Conservation (phyloP, 768 basidiomycete genomes). For the Xerocomellus amylosporus region DNA sequence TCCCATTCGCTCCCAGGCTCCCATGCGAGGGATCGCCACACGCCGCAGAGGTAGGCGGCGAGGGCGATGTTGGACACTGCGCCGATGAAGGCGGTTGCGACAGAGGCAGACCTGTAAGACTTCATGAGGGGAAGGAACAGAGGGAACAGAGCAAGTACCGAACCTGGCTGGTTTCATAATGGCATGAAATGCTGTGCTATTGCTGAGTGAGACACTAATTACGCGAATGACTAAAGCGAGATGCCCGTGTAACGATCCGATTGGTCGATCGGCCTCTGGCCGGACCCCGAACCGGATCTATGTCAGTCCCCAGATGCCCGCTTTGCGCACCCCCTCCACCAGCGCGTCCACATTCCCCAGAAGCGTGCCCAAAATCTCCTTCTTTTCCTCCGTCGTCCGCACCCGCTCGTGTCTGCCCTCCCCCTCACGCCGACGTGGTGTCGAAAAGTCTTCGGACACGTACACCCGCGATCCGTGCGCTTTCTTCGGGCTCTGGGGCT, state of each 20-base stretch:
- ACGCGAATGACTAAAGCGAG: constrained; percentile 14
- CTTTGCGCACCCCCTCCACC: constrained; percentile 82
- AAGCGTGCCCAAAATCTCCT: constrained; percentile 73
- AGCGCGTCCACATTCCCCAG: constrained; percentile 90
- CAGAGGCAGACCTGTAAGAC: constrained; percentile 34
- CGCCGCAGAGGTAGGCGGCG: constrained; percentile 39
- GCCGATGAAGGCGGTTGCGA: constrained; percentile 38
- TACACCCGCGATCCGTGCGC: constrained; percentile 31
- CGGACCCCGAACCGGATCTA: constrained; percentile 13
- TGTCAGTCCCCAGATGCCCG: constrained; percentile 81
- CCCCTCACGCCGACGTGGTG: constrained; percentile 12
- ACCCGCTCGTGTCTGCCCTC: constrained; percentile 16
- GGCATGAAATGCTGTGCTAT: constrained; percentile 4
- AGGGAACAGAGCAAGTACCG: not conserved
- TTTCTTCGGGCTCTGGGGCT: constrained; percentile 71
- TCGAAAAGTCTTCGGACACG: constrained; percentile 23
- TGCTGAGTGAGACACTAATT: constrained; percentile 11
- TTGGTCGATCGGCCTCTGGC: not conserved
- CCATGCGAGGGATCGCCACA: constrained; percentile 45
- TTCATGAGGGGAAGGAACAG: constrained; percentile 1
- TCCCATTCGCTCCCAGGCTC: constrained; percentile 52
- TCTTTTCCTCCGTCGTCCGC: constrained; percentile 79
- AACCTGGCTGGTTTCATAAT: constrained; percentile 6
- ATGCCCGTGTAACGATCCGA: not conserved
- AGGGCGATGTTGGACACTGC: constrained; percentile 41